phyloP scores from a whole-genome alignment of 2,329 filamentous ascomycete genomes.

The Ophiostoma australiae region DNA sequence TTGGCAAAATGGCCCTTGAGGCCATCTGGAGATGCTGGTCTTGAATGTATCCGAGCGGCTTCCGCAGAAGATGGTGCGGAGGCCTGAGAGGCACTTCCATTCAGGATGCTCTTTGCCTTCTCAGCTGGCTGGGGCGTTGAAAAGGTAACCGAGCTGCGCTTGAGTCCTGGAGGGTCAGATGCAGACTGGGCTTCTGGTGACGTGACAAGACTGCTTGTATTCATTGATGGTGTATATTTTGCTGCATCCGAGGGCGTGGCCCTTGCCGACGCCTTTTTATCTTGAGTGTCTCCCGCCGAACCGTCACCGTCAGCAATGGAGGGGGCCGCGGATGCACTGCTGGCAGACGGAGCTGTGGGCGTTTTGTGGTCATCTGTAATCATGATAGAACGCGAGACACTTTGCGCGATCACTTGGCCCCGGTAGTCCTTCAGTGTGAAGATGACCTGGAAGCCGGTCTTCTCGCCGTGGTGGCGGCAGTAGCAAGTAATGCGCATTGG shows the following conservation, averaged over 20 bases:
- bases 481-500: slow-evolving; percentile 98
- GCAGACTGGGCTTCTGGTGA: background rate
- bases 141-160: slow-evolving; percentile 43
- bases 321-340: slow-evolving; percentile 16
- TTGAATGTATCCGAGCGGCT: slow-evolving; percentile 36
- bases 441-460: slow-evolving; percentile 85
- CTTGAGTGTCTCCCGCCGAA: slow-evolving; percentile 1
- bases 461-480: slow-evolving; percentile 91
- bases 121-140: slow-evolving; percentile 15
- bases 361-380: slow-evolving; percentile 99
- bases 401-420: slow-evolving; percentile 74
- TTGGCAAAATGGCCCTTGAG: slow-evolving; percentile 64
- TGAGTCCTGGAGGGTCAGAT: slow-evolving; percentile 39
- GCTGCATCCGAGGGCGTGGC: slow-evolving; percentile 6
- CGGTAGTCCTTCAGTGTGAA: slow-evolving; percentile 85
- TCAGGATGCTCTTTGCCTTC: background rate
- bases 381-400: slow-evolving; percentile 82
- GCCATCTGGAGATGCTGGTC: slow-evolving; percentile 66
- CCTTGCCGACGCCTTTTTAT: background rate
- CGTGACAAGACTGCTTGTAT: background rate
- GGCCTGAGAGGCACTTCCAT: background rate
- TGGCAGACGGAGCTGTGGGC: slow-evolving; percentile 34
- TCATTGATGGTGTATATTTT: background rate
- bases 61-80: slow-evolving; percentile 30
- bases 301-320: slow-evolving; percentile 18